phyloP scores from a whole-genome alignment of 345 rosid genomes.

The Pistacia atlantica region DNA sequence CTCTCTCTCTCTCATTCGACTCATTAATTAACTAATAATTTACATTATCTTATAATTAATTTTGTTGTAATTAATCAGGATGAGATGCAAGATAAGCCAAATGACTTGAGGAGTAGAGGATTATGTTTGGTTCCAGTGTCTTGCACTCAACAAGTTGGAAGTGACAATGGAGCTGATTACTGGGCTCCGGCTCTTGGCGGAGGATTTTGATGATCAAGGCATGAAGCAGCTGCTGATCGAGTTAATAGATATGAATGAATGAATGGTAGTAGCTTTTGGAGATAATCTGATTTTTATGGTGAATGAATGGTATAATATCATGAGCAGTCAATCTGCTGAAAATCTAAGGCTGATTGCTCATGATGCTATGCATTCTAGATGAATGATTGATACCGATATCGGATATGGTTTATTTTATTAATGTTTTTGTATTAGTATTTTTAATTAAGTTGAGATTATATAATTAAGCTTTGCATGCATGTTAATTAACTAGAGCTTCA shows the following conservation, averaged over 20 bases:
- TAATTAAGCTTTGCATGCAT: neutral
- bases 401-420: neutral
- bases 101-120: slow-evolving; percentile 77
- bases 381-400: neutral
- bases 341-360: slow-evolving; percentile 71
- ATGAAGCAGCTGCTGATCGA: neutral
- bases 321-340: slow-evolving; percentile 56
- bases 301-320: slow-evolving; percentile 52
- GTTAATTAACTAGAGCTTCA: neutral
- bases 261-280: too few relatives aligned
- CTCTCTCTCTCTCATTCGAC: slow-evolving; percentile 31
- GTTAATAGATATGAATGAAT: neutral
- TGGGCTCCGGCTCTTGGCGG: slow-evolving; percentile 73
- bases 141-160: slow-evolving; percentile 67
- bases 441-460: neutral
- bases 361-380: slow-evolving; percentile 57
- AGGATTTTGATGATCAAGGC: slow-evolving; percentile 31
- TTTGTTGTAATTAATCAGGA: slow-evolving; percentile 12
- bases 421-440: neutral
- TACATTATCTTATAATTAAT: neutral
- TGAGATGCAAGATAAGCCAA: slow-evolving; percentile 39
- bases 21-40: slow-evolving; percentile 9
- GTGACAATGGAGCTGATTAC: slow-evolving; percentile 69
- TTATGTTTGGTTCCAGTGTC: slow-evolving; percentile 79
- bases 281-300: neutral